Conservation (phyloP, 169 alveolate species). For the Plasmodium coatneyi region DNA sequence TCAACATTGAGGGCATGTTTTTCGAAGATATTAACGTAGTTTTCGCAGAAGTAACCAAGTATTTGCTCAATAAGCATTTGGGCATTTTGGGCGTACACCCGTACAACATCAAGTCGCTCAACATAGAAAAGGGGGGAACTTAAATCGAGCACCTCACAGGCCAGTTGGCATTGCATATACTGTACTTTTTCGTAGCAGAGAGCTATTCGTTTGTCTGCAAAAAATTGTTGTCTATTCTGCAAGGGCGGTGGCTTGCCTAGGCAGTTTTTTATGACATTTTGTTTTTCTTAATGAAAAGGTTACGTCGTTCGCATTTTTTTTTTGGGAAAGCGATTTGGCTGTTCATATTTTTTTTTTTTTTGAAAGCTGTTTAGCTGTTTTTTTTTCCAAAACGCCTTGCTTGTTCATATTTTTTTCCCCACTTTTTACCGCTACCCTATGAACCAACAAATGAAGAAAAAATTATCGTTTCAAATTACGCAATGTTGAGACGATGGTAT, state of each 20-base stretch:
- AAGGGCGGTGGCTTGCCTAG: not conserved
- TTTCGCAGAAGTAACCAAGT: slow-evolving; percentile 51
- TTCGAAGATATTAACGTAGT: slow-evolving; percentile 71
- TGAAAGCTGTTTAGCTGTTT: not conserved
- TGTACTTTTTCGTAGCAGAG: not conserved
- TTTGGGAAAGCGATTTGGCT: not conserved
- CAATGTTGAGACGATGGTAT: not conserved
- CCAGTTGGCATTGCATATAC: not conserved
- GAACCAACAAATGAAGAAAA: not conserved
- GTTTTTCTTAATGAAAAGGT: not conserved
- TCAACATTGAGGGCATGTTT: slow-evolving; percentile 68
- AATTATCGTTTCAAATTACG: not conserved
- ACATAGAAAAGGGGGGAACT: not conserved
- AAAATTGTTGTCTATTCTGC: not conserved
- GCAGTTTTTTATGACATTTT: not conserved
- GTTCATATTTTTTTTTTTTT: slow-evolving; percentile 19
- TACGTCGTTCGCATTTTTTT: not conserved
- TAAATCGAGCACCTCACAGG: not conserved
- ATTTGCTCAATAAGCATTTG: slow-evolving; percentile 29
- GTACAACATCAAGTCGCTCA: slow-evolving; percentile 44
- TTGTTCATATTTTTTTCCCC: not conserved
- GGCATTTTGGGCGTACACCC: slow-evolving; percentile 68
- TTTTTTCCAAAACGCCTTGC: not conserved
- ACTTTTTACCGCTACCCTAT: not conserved
- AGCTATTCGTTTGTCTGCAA: not conserved